Percentiles rank a stretch among this genome's conserved stretches.
Evolutionary conservation across 768 basidiomycete genomes (phyloP).

Genomic region (Gymnopilus junonius): DNA sequence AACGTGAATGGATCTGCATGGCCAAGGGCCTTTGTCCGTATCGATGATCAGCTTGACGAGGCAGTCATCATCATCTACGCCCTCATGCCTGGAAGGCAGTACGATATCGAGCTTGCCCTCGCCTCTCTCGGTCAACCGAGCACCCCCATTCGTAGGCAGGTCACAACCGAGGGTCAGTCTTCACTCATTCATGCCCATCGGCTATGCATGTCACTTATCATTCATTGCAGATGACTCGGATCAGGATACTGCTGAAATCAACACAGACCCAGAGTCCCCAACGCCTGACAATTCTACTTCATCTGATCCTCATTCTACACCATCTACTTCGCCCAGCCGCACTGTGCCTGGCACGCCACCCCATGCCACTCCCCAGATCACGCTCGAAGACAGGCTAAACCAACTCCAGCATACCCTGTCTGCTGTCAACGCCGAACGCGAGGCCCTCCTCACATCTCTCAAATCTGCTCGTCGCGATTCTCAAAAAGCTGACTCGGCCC

Average conservation of each 20-base stretch:
- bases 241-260: conserved; percentile 32
- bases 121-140: conserved; percentile 58
- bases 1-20: conserved; percentile 81
- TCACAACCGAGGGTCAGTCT: conserved; percentile 66
- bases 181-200: conserved; percentile 6
- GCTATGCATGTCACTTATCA: conserved; percentile 1
- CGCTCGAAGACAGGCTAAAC: conserved; percentile 67
- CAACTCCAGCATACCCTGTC: conserved; percentile 74
- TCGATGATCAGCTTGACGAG: conserved; percentile 82
- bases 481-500: conserved; percentile 80
- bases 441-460: conserved; percentile 66
- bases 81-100: conserved; percentile 85
- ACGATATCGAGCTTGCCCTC: conserved; percentile 86
- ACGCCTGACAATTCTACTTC: conserved; percentile 34
- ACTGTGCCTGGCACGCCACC: conserved; percentile 34
- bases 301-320: conserved; percentile 41
- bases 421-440: conserved; percentile 65
- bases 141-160: conserved; percentile 55
- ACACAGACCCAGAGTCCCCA: conserved; percentile 40
- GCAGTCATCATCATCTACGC: conserved; percentile 92
- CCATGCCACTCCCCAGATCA: conserved; percentile 39
- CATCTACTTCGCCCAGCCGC: conserved; percentile 43
- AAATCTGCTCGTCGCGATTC: conserved; percentile 81
- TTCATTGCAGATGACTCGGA: conserved; percentile 30
- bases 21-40: conserved; percentile 78